phyloP scores from a whole-genome alignment of 768 basidiomycete genomes.

The Mycena indigotica region DNA sequence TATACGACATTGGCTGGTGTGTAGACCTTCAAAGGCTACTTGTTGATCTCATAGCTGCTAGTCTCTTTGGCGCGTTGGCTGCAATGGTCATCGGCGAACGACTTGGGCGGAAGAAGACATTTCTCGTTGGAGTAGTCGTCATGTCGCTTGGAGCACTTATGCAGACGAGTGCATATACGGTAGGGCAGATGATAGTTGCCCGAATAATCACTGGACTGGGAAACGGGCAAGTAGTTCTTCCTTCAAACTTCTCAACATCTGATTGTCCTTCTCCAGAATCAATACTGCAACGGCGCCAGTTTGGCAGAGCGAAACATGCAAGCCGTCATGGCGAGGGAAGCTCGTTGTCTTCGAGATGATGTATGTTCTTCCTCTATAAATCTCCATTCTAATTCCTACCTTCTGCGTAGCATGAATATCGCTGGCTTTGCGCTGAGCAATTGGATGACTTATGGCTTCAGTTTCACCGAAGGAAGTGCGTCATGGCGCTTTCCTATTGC shows the following conservation, averaged over 20 bases:
- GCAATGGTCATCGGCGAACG: constrained; percentile 46
- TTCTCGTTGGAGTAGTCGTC: constrained; percentile 50
- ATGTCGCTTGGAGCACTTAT: constrained; percentile 58
- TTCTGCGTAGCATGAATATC: constrained; percentile 46
- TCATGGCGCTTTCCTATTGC: constrained; percentile 55
- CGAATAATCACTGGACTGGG: constrained; percentile 50
- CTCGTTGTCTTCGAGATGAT: constrained; percentile 54
- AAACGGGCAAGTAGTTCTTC: too few relatives aligned
- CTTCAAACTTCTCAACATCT: too few relatives aligned
- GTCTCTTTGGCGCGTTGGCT: constrained; percentile 49
- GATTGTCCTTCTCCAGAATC: too few relatives aligned
- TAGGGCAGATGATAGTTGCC: constrained; percentile 52
- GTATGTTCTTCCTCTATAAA: constrained; percentile 31
- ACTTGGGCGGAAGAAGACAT: constrained; percentile 49
- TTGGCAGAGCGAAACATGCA: constrained; percentile 56
- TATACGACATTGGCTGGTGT: constrained; percentile 55
- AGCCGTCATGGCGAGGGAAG: constrained; percentile 50
- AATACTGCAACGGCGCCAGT: constrained; percentile 54
- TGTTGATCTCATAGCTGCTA: constrained; percentile 12
- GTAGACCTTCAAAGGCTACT: constrained; percentile 1
- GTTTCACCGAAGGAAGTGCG: constrained; percentile 44
- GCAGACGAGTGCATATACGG: constrained; percentile 47
- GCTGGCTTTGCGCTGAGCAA: constrained; percentile 54
- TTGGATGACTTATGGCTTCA: constrained; percentile 58
- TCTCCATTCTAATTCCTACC: too few relatives aligned